A percentile compares a stretch with the other conserved stretches of the same genome.
phyloP scores from a whole-genome alignment of 1,284 basidiomycete species.

The Cronartium quercuum region DNA sequence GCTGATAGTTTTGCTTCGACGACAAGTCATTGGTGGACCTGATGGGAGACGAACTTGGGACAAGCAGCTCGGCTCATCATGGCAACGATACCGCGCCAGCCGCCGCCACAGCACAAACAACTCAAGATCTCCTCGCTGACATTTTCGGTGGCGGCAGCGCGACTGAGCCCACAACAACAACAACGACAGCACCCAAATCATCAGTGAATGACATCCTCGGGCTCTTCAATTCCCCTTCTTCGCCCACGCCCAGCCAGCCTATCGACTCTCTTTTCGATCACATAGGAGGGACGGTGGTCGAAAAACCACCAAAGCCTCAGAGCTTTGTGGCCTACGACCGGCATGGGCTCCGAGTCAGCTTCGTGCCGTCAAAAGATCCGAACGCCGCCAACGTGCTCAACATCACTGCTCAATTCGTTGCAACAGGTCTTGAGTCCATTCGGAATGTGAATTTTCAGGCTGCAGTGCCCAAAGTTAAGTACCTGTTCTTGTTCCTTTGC shows the following conservation, averaged over 20 bases:
- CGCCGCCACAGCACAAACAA: constrained; percentile 59
- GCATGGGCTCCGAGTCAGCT: constrained; percentile 77
- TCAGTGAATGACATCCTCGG: constrained; percentile 85
- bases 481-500: constrained; percentile 39
- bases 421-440: constrained; percentile 56
- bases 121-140: constrained; percentile 83
- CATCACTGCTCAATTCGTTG: constrained; percentile 80
- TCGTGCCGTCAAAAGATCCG: constrained; percentile 75
- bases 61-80: constrained; percentile 46
- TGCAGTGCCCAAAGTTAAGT: constrained; percentile 82
- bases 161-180: constrained; percentile 51
- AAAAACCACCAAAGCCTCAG: constrained; percentile 18
- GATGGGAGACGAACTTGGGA: constrained; percentile 63
- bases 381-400: constrained; percentile 78
- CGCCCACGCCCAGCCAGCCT: constrained; percentile 48
- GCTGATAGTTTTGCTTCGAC: constrained; percentile 30
- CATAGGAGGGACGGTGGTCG: constrained; percentile 1
- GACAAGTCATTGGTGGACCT: constrained; percentile 61
- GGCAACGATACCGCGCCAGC: constrained; percentile 42
- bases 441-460: constrained; percentile 84
- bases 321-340: constrained; percentile 84
- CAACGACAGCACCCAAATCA: constrained; percentile 53
- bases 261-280: constrained; percentile 37
- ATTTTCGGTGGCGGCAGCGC: constrained; percentile 68
- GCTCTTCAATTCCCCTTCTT: constrained; percentile 63